phyloP scores from a whole-genome alignment of 2,329 filamentous ascomycete genomes.

The Clonostachys rosea region DNA sequence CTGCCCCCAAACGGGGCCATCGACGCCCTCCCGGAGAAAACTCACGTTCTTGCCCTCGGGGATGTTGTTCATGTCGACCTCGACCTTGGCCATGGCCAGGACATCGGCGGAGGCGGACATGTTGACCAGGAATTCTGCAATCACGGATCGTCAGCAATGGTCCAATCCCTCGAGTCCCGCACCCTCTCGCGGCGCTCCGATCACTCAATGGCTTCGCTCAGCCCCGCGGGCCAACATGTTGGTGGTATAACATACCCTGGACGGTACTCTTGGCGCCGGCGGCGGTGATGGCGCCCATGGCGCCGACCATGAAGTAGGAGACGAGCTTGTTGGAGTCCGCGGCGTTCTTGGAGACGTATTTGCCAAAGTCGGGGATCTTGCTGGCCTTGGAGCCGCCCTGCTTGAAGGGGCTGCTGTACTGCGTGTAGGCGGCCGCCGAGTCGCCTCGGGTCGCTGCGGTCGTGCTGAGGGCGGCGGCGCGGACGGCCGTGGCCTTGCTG shows the following conservation, averaged over 20 bases:
- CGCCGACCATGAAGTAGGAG: constrained; percentile 97
- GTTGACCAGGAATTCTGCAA: constrained; percentile 95
- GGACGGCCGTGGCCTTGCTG: constrained; percentile 33
- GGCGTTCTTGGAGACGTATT: constrained; percentile 71
- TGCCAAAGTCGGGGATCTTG: constrained; percentile 83
- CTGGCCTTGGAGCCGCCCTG: constrained; percentile 51
- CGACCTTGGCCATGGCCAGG: constrained; percentile 98
- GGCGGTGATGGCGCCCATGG: constrained; percentile 86
- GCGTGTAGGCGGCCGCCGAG: constrained; percentile 38
- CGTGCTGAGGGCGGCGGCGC: constrained; percentile 54
- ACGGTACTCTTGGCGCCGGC: constrained; percentile 97
- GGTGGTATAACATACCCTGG: constrained; percentile 67
- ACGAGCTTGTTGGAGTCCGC: constrained; percentile 79
- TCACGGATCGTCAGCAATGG: constrained; percentile 18
- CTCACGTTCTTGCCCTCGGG: constrained; percentile 98
- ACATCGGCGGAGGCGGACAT: constrained; percentile 99
- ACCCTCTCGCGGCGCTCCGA: neutral
- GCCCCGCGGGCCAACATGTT: neutral
- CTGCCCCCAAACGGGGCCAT: neutral
- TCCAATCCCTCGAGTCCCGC: constrained; percentile 11
- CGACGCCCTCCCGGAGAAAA: neutral
- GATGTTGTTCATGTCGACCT: constrained; percentile 87
- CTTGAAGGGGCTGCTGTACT: constrained; percentile 62
- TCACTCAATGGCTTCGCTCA: neutral
- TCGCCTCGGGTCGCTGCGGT: constrained; percentile 38